Evolutionary conservation across 108 stramenopile species (phyloP).

Genomic region (Stephanodiscus triporus): DNA sequence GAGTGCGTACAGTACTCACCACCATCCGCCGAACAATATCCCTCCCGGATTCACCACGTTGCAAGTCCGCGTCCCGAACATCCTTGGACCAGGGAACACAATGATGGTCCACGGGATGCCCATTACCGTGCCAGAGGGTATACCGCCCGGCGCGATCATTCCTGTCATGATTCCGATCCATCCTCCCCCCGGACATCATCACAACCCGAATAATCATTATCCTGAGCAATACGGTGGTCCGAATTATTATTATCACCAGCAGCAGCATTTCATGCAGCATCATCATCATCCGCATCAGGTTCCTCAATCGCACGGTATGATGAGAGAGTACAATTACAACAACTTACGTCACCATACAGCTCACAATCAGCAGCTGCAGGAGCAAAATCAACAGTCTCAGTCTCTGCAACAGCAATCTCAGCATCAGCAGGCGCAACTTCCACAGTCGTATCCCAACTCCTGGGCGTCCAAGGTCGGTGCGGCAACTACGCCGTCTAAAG

Average conservation of each 20-base stretch:
- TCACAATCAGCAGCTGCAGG: background rate
- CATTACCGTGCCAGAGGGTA: constrained; percentile 66
- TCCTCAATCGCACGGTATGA: constrained; percentile 1
- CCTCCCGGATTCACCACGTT: constrained; percentile 50
- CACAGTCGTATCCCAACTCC: background rate
- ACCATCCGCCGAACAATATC: constrained; percentile 7
- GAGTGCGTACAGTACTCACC: background rate
- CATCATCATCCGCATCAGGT: constrained; percentile 1
- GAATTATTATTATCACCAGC: constrained; percentile 4
- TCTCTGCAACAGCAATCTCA: constrained; percentile 2
- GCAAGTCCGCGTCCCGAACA: constrained; percentile 68
- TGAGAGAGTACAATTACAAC: background rate
- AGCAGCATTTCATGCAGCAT: constrained; percentile 15
- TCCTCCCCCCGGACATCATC: constrained; percentile 1
- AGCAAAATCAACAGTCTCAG: background rate
- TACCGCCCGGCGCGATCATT: constrained; percentile 67
- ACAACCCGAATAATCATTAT: constrained; percentile 18
- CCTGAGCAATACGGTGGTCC: constrained; percentile 9
- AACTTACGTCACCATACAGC: background rate
- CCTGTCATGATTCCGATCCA: constrained; percentile 71
- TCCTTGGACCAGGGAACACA: constrained; percentile 56
- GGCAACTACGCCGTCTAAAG: background rate
- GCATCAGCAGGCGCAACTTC: background rate
- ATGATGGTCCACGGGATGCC: constrained; percentile 69
- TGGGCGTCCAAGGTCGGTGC: constrained; percentile 7